These are phyloP conservation scores for Acanthamoeba castellanii DNA, from an alignment of 208 protist genomes.

Conservation along the genomic window DNA sequence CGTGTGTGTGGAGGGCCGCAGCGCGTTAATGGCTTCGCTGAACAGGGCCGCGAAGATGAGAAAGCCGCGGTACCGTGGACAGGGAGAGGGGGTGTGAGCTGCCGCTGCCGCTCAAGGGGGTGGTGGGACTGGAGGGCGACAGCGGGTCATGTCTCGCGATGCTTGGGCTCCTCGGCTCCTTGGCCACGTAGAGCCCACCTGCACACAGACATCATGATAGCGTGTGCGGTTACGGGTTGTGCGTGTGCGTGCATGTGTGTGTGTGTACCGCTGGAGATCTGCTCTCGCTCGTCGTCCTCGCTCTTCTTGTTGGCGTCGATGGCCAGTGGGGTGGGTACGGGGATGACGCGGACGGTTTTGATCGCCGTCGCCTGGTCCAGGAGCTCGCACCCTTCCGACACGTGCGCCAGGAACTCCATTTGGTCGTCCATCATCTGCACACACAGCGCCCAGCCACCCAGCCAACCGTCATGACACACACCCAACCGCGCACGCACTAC, in stretches of 20 bases:
- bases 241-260: too few species aligned
- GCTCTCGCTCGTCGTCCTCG: background rate
- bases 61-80: too few species aligned
- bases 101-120: background rate
- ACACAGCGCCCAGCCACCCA: too few species aligned
- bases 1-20: too few species aligned
- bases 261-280: background rate
- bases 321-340: background rate
- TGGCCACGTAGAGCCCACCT: too few species aligned
- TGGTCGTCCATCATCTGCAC: conserved; percentile 1
- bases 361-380: background rate
- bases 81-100: background rate
- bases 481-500: background rate
- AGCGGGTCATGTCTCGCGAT: background rate
- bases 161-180: too few species aligned
- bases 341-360: background rate
- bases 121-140: background rate
- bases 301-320: background rate
- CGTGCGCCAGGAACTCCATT: background rate
- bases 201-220: too few species aligned
- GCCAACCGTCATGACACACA: too few species aligned
- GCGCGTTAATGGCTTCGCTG: too few species aligned
- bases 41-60: too few species aligned
- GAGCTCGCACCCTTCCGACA: background rate
- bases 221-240: too few species aligned